Evolutionary conservation across 176 grass and related monocot species (phyloP), one percentile per base, ranked within the genome.

Genomic region (Otatea glauca): DNA sequence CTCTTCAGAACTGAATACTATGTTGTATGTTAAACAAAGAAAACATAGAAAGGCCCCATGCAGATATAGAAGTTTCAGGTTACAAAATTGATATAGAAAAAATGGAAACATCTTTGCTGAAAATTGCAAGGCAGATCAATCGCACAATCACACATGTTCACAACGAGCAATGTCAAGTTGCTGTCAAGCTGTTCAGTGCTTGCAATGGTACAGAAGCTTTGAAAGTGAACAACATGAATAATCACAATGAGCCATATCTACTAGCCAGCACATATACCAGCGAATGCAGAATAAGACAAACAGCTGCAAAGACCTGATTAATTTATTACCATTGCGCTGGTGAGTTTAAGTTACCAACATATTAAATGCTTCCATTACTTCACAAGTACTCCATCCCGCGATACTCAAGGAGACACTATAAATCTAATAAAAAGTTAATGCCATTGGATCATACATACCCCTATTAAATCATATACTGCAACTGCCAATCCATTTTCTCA

Each of bases 221-320:
- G 7, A 74, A 12, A 72, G 9, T 65, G 16, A 43, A 18, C 9
- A 14, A 62, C 17, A 50, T 3, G 0, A 53, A 84, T 27, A 54
- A 51, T 53, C 14, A 48, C 32, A 65, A 38, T 10, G 17, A 89
- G 50, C 44, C 16, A 88, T 25, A 43, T 84, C 5, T 55, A 58
- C 68, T 54, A 84, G 48, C 25, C 16, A 58, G 17, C 20, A 48
- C 27, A 54, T 5, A 39, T 69, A 44, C 68, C 15, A 59, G 50
- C 14, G 7, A 83, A 61, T 5, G 51, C 21, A 64, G 60, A 84
- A 73, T 39, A 61, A 83, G 20, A 70, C n/a, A 76, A 74, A 80
- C 7, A 70, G 39, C 32, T 75, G 21, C 47, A 66, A 79, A 23
- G 14, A 77, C 41, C n/a, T 68, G 15, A 42, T 85, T 49, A 80